phyloP scores from a whole-genome alignment of 768 basidiomycete species.

The Pulveroboletus sp. region DNA sequence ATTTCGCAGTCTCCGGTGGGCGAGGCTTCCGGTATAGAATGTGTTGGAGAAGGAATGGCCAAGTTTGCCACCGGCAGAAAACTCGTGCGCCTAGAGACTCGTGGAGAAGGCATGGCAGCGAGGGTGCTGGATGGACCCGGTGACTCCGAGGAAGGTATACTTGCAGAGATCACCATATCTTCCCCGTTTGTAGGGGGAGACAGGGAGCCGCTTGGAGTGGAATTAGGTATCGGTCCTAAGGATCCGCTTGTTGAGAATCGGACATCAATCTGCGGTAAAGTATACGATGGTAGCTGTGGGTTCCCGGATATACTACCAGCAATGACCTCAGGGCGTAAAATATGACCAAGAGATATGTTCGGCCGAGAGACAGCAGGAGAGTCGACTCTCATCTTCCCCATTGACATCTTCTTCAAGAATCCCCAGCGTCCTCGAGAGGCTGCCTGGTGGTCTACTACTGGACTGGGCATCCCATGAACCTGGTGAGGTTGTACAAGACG shows the following conservation, averaged over 20 bases:
- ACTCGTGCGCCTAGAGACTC: constrained; percentile 71
- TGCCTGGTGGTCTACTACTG: constrained; percentile 24
- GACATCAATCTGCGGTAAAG: constrained; percentile 60
- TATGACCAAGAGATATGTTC: constrained; percentile 29
- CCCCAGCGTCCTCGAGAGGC: constrained; percentile 70
- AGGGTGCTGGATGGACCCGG: constrained; percentile 31
- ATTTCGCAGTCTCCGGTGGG: constrained; percentile 34
- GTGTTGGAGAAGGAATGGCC: constrained; percentile 56
- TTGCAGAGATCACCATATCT: constrained; percentile 4
- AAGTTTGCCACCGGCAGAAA: constrained; percentile 75
- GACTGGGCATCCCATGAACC: constrained; percentile 14
- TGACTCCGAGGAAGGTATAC: constrained; percentile 2
- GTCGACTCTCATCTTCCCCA: constrained; percentile 84
- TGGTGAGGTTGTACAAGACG: constrained; percentile 14
- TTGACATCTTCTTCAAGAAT: constrained; percentile 97
- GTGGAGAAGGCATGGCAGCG: constrained; percentile 38
- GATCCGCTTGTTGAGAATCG: constrained; percentile 69
- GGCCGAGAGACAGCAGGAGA: constrained; percentile 39
- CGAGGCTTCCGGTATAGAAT: constrained; percentile 51
- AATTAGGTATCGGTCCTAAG: constrained; percentile 44
- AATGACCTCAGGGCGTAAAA: constrained; percentile 10
- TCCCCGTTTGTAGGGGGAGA: constrained; percentile 23
- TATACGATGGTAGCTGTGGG: constrained; percentile 33
- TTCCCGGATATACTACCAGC: constrained; percentile 22
- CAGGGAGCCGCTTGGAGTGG: constrained; percentile 30